These are phyloP conservation scores for Heliocybe sulcata DNA, from an alignment of 1,284 basidiomycete genomes.

Conservation along the genomic window DNA sequence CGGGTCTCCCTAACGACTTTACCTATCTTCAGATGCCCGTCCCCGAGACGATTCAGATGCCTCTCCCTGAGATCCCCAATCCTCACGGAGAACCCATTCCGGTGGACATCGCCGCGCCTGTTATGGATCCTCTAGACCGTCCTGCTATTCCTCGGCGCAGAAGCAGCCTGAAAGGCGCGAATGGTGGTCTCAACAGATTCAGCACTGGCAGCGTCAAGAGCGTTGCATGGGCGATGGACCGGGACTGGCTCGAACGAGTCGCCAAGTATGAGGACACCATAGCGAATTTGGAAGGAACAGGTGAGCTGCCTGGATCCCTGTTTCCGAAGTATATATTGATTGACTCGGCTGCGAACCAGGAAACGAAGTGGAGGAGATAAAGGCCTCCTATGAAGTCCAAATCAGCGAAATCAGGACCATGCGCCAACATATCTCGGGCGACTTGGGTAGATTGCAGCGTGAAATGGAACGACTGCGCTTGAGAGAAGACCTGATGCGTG, in stretches of 20 bases:
- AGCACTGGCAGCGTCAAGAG: conserved; percentile 56
- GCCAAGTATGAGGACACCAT: conserved; percentile 45
- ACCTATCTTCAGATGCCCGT: conserved; percentile 16
- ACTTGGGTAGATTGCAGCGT: conserved; percentile 41
- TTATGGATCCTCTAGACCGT: conserved; percentile 8
- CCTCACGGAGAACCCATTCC: neutral
- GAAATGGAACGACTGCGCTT: conserved; percentile 51
- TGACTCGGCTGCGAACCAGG: conserved; percentile 21
- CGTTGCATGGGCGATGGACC: conserved; percentile 68
- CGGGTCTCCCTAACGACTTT: conserved; percentile 7
- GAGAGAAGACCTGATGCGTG: conserved; percentile 18
- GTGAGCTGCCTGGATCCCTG: conserved; percentile 23
- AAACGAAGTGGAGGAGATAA: conserved; percentile 48
- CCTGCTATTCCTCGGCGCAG: conserved; percentile 37
- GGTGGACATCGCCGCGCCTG: neutral
- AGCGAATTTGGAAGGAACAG: conserved; percentile 46
- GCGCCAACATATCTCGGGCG: conserved; percentile 45
- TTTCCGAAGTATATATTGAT: neutral
- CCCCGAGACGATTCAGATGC: neutral
- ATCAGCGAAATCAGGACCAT: conserved; percentile 47
- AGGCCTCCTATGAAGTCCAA: conserved; percentile 49
- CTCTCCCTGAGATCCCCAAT: neutral
- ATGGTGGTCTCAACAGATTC: conserved; percentile 32
- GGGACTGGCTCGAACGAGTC: conserved; percentile 48
- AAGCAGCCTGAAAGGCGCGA: conserved; percentile 53